phyloP scores from a whole-genome alignment of 2,329 filamentous ascomycete genomes.

The Lizonia empirigonia region DNA sequence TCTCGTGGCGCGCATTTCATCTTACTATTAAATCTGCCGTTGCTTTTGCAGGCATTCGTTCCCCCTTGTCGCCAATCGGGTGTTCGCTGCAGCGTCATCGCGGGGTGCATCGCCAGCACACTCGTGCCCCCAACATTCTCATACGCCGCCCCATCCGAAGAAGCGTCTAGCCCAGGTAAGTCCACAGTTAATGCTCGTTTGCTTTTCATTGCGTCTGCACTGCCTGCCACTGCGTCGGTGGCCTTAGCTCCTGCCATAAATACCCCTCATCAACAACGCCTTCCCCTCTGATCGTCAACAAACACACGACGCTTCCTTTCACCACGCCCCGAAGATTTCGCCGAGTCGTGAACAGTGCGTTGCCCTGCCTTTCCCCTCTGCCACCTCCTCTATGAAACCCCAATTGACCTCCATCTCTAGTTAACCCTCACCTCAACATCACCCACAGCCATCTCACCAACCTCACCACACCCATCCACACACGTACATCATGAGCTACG shows the following conservation, averaged over 20 bases:
- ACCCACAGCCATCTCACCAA: slow-evolving; percentile 2
- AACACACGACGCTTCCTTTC: slow-evolving; percentile 33
- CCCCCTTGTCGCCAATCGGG: slow-evolving; percentile 31
- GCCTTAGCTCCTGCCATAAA: slow-evolving; percentile 29
- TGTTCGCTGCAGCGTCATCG: slow-evolving; percentile 38
- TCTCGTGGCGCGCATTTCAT: slow-evolving; percentile 1
- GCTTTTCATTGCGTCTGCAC: slow-evolving; percentile 15
- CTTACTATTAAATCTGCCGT: slow-evolving; percentile 4
- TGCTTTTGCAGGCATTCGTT: slow-evolving; percentile 1
- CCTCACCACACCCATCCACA: slow-evolving; percentile 3
- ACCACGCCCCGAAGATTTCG: slow-evolving; percentile 6
- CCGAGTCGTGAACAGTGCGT: slow-evolving; percentile 12
- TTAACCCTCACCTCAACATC: slow-evolving; percentile 7
- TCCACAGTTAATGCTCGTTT: slow-evolving; percentile 15
- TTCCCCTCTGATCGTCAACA: slow-evolving; percentile 20
- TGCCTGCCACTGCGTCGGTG: slow-evolving; percentile 16
- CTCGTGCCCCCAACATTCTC: slow-evolving; percentile 33
- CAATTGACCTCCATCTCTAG: slow-evolving; percentile 7
- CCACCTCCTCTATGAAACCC: not conserved
- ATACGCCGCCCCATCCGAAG: slow-evolving; percentile 31
- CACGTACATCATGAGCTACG: slow-evolving; percentile 41
- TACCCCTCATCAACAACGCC: slow-evolving; percentile 19
- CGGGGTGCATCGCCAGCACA: slow-evolving; percentile 36
- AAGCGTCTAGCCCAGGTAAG: slow-evolving; percentile 31
- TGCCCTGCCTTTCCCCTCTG: not conserved